phyloP scores from a whole-genome alignment of 371 early-diverging fungal genomes.

The Haplosporangium sp. region DNA sequence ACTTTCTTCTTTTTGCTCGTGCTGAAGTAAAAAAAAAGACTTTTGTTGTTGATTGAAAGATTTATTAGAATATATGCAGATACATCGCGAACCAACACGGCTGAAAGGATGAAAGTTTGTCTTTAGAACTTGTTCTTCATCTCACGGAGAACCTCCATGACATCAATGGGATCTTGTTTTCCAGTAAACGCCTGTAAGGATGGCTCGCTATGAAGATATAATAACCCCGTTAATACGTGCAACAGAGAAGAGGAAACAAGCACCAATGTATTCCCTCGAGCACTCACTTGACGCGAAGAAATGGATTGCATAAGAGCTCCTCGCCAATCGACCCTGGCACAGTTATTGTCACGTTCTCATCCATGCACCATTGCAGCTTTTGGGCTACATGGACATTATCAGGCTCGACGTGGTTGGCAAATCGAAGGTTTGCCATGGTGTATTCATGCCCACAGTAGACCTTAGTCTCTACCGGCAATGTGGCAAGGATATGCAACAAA shows the following conservation, averaged over 20 bases:
- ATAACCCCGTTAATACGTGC: background rate
- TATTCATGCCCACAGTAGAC: constrained; percentile 97
- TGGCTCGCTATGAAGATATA: constrained; percentile 59
- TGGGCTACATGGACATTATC: constrained; percentile 59
- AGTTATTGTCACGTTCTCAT: constrained; percentile 57
- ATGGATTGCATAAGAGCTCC: constrained; percentile 88
- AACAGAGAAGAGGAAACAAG: background rate
- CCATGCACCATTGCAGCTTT: constrained; percentile 31
- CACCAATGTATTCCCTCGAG: background rate
- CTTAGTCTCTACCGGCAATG: constrained; percentile 82
- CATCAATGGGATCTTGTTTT: constrained; percentile 77
- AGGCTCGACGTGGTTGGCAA: constrained; percentile 70
- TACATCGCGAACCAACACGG: background rate
- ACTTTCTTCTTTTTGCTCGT: too few relatives aligned
- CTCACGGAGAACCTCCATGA: constrained; percentile 80
- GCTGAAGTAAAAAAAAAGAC: too few relatives aligned
- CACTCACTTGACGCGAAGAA: constrained; percentile 78
- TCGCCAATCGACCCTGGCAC: constrained; percentile 91
- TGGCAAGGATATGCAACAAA: constrained; percentile 68
- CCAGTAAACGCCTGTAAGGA: constrained; percentile 72
- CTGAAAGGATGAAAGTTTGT: background rate
- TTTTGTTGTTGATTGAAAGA: background rate
- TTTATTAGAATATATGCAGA: background rate
- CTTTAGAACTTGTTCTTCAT: constrained; percentile 75
- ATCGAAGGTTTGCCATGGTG: constrained; percentile 76